Conservation (phyloP, 2,329 filamentous ascomycete species). For the Colletotrichum tamarilloi region DNA sequence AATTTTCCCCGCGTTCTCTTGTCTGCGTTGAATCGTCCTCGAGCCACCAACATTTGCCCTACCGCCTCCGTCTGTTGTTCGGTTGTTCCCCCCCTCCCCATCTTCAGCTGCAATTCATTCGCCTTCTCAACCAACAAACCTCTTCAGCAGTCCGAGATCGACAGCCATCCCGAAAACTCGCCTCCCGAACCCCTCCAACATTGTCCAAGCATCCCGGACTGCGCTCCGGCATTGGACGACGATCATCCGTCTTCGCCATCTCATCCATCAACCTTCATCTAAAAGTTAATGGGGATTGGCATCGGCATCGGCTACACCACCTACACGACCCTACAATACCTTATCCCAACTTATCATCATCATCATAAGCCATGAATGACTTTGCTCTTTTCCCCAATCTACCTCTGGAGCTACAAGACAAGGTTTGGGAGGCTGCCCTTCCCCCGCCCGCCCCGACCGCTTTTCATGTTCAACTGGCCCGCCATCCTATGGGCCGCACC, state of each 20-base stretch:
- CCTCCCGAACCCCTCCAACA: background rate
- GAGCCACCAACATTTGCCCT: background rate
- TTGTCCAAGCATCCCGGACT: background rate
- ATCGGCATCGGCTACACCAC: background rate
- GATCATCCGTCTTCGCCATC: background rate
- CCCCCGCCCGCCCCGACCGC: conserved; percentile 4
- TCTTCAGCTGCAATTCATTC: background rate
- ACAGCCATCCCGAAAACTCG: background rate
- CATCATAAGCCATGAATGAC: background rate
- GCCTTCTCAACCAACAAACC: background rate
- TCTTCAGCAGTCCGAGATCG: background rate
- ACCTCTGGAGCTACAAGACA: conserved; percentile 11
- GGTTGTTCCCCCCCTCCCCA: background rate
- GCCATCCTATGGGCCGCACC: conserved; percentile 12
- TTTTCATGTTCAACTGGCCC: conserved; percentile 1
- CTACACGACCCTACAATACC: background rate
- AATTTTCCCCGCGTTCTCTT: background rate
- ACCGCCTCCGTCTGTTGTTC: background rate
- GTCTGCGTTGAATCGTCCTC: background rate
- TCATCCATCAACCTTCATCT: background rate
- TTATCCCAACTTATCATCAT: background rate
- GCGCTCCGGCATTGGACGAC: background rate
- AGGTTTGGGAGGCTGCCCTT: conserved; percentile 6
- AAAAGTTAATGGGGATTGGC: background rate
- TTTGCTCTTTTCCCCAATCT: background rate